These are phyloP conservation scores for Meredithiella fracta DNA, from an alignment of 2,329 filamentous ascomycete genomes.

Conservation along the genomic window DNA sequence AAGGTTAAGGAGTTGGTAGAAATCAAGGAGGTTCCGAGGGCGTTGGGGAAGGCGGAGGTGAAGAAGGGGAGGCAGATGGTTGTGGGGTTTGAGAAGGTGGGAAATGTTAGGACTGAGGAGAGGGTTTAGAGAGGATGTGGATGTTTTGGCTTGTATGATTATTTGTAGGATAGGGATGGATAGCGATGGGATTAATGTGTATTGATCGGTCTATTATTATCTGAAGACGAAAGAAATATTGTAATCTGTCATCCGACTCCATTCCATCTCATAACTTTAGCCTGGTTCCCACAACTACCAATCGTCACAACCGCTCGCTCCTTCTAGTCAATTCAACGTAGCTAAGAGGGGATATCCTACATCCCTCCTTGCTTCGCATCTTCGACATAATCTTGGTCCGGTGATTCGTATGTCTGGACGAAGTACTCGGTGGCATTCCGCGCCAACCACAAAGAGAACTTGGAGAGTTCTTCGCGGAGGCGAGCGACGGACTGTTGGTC, in stretches of 20 bases:
- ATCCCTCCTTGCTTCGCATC: slow-evolving; percentile 30
- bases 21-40: slow-evolving; percentile 57
- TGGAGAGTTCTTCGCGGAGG: slow-evolving; percentile 73
- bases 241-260: too few relatives aligned
- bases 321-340: not conserved
- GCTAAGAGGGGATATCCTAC: not conserved
- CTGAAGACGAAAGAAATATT: too few relatives aligned
- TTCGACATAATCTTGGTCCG: slow-evolving; percentile 54
- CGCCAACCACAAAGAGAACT: slow-evolving; percentile 72
- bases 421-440: slow-evolving; percentile 67
- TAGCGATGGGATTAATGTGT: not conserved
- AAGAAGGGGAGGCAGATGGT: slow-evolving; percentile 58
- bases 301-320: not conserved
- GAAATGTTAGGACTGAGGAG: slow-evolving; percentile 19
- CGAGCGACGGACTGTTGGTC: slow-evolving; percentile 78
- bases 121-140: slow-evolving; percentile 1
- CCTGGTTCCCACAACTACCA: too few relatives aligned
- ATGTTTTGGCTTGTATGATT: slow-evolving; percentile 18
- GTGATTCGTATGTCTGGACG: slow-evolving; percentile 56
- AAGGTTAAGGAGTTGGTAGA: slow-evolving; percentile 83
- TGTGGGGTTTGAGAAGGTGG: slow-evolving; percentile 67
- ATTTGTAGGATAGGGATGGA: not conserved
- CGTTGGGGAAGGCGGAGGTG: slow-evolving; percentile 50
- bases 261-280: too few relatives aligned
- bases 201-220: too few relatives aligned